Conservation (phyloP, 2,329 filamentous ascomycete species). For the Laburnicola sp. region DNA sequence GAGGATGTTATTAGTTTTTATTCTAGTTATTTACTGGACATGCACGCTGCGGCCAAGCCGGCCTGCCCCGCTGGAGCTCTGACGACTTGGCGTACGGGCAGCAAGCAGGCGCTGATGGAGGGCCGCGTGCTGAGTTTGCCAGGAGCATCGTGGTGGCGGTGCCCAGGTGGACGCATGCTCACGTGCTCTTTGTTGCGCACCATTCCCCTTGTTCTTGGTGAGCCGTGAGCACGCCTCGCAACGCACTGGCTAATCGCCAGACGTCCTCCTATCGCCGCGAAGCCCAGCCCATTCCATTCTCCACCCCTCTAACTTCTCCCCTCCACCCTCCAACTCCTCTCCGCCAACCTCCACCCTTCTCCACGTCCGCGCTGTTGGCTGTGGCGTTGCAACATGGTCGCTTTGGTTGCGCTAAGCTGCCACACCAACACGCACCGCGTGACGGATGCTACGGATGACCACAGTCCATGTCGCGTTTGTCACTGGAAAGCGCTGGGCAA, state of each 20-base stretch:
- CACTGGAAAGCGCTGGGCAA: neutral
- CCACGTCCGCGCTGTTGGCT: too few relatives aligned
- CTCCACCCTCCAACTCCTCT: too few relatives aligned
- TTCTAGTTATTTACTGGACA: neutral
- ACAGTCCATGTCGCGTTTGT: neutral
- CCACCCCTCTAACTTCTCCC: too few relatives aligned
- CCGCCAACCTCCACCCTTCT: too few relatives aligned
- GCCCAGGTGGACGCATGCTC: neutral
- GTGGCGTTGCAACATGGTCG: too few relatives aligned
- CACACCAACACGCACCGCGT: too few relatives aligned
- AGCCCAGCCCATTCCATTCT: too few relatives aligned
- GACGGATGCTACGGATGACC: neutral
- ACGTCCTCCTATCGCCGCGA: neutral
- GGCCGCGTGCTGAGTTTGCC: neutral
- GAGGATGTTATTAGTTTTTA: neutral
- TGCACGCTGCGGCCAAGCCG: constrained; percentile 3
- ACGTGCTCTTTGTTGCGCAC: too few relatives aligned
- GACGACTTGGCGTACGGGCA: constrained; percentile 2
- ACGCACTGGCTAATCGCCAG: neutral
- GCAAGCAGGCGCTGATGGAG: neutral
- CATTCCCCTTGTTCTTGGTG: too few relatives aligned
- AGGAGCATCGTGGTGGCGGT: neutral
- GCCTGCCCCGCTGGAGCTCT: neutral
- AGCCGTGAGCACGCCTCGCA: neutral
- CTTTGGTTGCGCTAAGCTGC: too few relatives aligned